Percentiles rank a stretch among this genome's conserved stretches.
Conservation (phyloP, 768 basidiomycete species). For the Boletus sp. region DNA sequence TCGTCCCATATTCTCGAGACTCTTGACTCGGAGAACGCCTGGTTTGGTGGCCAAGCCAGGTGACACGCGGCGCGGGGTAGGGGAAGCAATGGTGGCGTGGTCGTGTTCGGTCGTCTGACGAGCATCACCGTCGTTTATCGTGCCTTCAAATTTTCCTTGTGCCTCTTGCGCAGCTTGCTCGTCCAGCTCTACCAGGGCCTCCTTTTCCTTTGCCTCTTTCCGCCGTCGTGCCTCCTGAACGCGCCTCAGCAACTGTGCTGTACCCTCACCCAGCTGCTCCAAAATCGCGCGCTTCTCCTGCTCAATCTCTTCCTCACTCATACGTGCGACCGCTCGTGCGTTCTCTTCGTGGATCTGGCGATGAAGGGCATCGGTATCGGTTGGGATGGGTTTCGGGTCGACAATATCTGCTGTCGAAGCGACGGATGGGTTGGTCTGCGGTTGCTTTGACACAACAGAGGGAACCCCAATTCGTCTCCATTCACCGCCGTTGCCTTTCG, state of each 20-base stretch:
- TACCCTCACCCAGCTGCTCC: constrained; percentile 67
- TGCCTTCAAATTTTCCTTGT: background rate
- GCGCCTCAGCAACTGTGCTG: constrained; percentile 58
- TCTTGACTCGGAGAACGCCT: constrained; percentile 29
- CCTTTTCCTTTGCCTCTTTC: constrained; percentile 7
- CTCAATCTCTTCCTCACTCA: constrained; percentile 72
- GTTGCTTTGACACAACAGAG: constrained; percentile 27
- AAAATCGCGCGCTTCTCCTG: constrained; percentile 63
- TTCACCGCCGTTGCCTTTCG: constrained; percentile 18
- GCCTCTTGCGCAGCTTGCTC: background rate
- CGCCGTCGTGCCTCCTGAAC: constrained; percentile 22
- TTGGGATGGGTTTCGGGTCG: constrained; percentile 18
- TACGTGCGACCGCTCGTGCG: constrained; percentile 53
- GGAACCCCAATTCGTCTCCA: constrained; percentile 16
- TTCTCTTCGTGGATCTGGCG: constrained; percentile 68
- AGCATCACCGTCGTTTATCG: background rate
- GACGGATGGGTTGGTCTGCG: background rate
- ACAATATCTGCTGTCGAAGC: background rate
- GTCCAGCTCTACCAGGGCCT: background rate
- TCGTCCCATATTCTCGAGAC: constrained; percentile 27
- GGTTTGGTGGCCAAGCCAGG: constrained; percentile 20
- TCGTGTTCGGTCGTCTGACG: background rate
- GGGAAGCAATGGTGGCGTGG: constrained; percentile 2
- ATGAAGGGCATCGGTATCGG: constrained; percentile 44
- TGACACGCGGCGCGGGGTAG: constrained; percentile 8